These are phyloP conservation scores for Mycena belliarum DNA, from an alignment of 768 basidiomycete genomes.

Conservation along the genomic window DNA sequence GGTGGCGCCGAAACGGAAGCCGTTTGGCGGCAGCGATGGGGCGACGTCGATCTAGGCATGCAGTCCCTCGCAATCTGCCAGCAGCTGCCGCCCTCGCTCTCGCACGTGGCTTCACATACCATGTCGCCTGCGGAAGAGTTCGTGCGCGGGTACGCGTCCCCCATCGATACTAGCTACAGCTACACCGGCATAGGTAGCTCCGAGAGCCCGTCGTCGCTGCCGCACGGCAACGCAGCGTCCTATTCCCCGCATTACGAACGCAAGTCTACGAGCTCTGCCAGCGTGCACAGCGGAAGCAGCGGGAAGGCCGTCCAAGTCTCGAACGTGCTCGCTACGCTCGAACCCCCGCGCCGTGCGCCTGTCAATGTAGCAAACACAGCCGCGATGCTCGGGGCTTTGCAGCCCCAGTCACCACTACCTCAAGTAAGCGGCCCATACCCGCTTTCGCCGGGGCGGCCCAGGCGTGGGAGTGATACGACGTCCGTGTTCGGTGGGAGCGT, in stretches of 20 bases:
- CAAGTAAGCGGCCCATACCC: conserved; percentile 29
- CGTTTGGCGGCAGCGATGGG: conserved; percentile 73
- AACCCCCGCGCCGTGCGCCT: conserved; percentile 26
- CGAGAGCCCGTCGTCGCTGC: conserved; percentile 4
- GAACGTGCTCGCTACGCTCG: conserved; percentile 29
- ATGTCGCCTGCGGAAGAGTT: conserved; percentile 14
- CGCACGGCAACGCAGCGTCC: neutral
- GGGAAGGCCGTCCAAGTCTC: conserved; percentile 12
- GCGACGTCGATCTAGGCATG: conserved; percentile 58
- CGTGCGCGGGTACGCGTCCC: conserved; percentile 1
- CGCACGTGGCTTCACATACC: neutral
- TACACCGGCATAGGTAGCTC: neutral
- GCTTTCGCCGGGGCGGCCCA: conserved; percentile 27
- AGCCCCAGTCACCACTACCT: neutral
- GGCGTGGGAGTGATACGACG: conserved; percentile 28
- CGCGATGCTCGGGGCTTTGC: conserved; percentile 9
- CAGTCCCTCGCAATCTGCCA: conserved; percentile 35
- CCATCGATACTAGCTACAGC: neutral
- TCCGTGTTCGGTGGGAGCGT: neutral
- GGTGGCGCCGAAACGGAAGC: conserved; percentile 67
- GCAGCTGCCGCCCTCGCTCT: conserved; percentile 14
- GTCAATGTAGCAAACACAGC: conserved; percentile 13
- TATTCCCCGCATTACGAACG: conserved; percentile 15
- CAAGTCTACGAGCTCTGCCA: conserved; percentile 7
- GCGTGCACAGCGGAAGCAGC: conserved; percentile 9